phyloP scores from a whole-genome alignment of 169 alveolate genomes.

The Eimeria maxima region DNA sequence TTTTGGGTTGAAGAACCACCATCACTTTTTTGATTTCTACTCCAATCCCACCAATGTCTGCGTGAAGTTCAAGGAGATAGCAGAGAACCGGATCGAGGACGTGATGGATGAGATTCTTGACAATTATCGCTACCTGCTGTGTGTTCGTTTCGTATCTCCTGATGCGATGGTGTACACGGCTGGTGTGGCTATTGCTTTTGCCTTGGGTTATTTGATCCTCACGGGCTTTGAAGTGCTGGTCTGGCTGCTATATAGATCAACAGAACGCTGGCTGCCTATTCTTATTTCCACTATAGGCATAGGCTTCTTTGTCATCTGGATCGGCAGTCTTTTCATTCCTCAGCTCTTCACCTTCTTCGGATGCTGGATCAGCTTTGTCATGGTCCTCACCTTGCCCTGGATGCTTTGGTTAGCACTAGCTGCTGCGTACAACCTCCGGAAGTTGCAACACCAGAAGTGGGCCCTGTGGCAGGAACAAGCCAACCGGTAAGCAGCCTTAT shows the following conservation, averaged over 20 bases:
- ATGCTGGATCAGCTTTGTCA: constrained; percentile 82
- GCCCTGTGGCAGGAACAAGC: constrained; percentile 81
- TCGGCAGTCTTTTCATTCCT: constrained; percentile 79
- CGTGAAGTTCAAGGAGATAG: constrained; percentile 61
- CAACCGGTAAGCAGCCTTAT: constrained; percentile 63
- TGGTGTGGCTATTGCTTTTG: constrained; percentile 78
- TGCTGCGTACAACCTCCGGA: constrained; percentile 80
- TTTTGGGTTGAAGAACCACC: constrained; percentile 64
- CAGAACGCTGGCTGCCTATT: constrained; percentile 66
- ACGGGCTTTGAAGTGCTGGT: constrained; percentile 80
- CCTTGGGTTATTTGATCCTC: constrained; percentile 76
- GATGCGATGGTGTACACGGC: constrained; percentile 73
- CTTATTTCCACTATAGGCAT: constrained; percentile 57
- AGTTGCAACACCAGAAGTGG: constrained; percentile 82
- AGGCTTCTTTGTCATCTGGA: constrained; percentile 61
- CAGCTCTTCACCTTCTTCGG: constrained; percentile 79
- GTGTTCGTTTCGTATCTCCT: constrained; percentile 68
- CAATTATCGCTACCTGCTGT: constrained; percentile 72
- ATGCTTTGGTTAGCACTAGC: constrained; percentile 81
- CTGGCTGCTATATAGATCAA: constrained; percentile 74
- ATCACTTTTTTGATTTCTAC: constrained; percentile 71
- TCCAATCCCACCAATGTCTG: constrained; percentile 80
- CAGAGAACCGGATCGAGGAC: constrained; percentile 35
- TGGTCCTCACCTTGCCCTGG: constrained; percentile 81
- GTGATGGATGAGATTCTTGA: constrained; percentile 55